Evolutionary conservation across 768 basidiomycete genomes (phyloP).

Genomic region (Serendipita sp.): DNA sequence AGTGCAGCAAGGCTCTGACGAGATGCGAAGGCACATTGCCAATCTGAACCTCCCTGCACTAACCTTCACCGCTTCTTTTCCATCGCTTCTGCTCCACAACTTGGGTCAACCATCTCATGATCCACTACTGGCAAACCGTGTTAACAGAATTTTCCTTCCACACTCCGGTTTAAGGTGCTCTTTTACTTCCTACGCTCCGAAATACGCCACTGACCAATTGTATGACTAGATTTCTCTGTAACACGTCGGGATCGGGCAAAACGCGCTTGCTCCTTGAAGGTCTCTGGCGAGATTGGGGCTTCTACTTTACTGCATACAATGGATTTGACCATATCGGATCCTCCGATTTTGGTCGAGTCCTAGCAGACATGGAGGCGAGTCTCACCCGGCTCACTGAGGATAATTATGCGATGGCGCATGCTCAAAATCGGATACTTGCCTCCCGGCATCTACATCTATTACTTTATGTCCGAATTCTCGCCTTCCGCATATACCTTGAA

Average conservation of each 20-base stretch:
- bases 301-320: background rate
- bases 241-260: conserved; percentile 1
- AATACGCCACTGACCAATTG: background rate
- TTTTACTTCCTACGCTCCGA: too few species aligned
- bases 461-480: background rate
- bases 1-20: background rate
- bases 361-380: background rate
- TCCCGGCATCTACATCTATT: background rate
- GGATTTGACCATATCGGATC: background rate
- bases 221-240: background rate
- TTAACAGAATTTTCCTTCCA: background rate
- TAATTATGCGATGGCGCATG: background rate
- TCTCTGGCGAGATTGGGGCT: background rate
- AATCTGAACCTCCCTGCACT: background rate
- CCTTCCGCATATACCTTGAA: background rate
- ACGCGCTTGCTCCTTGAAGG: conserved; percentile 2
- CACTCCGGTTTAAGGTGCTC: background rate
- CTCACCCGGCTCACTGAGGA: background rate
- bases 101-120: background rate
- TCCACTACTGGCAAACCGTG: background rate
- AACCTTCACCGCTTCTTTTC: background rate
- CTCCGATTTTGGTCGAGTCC: background rate
- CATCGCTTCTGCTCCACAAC: background rate
- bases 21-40: background rate
- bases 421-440: background rate